A percentile compares a stretch with the other conserved stretches of the same genome.
phyloP scores from a whole-genome alignment of 2,329 filamentous ascomycete species.

The Didymella lethalis region DNA sequence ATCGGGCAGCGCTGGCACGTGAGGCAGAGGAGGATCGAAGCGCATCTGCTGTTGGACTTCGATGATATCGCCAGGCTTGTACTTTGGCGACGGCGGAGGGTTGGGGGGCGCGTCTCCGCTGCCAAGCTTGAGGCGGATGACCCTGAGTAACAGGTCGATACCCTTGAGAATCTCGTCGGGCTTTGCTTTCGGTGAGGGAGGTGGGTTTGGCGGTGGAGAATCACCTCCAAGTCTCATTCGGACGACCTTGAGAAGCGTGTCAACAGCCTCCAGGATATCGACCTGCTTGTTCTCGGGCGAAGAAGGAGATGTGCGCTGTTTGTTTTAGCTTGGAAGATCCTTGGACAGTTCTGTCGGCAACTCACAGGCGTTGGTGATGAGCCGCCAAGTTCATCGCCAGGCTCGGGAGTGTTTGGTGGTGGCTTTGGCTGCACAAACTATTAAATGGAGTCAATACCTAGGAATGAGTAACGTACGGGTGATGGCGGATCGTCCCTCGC shows the following conservation, averaged over 20 bases:
- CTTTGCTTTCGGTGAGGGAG: background rate
- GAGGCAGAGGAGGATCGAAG: background rate
- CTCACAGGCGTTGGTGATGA: background rate
- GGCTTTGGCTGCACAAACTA: background rate
- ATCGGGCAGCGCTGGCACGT: background rate
- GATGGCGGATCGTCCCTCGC: constrained; percentile 5
- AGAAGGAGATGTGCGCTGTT: background rate
- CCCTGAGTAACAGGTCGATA: background rate
- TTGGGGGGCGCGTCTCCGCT: background rate
- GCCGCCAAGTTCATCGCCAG: background rate
- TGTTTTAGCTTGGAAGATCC: background rate
- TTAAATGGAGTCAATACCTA: background rate
- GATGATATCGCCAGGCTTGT: background rate
- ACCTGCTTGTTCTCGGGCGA: background rate
- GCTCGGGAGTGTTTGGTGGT: constrained; percentile 5
- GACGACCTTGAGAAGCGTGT: background rate
- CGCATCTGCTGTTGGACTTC: background rate
- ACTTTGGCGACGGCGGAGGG: background rate
- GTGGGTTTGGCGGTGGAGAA: background rate
- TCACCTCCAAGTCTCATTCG: background rate
- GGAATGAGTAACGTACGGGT: background rate
- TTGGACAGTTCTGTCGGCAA: too few species aligned
- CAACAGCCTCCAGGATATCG: background rate
- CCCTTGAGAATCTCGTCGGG: background rate
- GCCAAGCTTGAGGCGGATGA: background rate